These are phyloP conservation scores for Nannizziopsis barbatae DNA, from an alignment of 2,329 filamentous ascomycete genomes.

Conservation along the genomic window DNA sequence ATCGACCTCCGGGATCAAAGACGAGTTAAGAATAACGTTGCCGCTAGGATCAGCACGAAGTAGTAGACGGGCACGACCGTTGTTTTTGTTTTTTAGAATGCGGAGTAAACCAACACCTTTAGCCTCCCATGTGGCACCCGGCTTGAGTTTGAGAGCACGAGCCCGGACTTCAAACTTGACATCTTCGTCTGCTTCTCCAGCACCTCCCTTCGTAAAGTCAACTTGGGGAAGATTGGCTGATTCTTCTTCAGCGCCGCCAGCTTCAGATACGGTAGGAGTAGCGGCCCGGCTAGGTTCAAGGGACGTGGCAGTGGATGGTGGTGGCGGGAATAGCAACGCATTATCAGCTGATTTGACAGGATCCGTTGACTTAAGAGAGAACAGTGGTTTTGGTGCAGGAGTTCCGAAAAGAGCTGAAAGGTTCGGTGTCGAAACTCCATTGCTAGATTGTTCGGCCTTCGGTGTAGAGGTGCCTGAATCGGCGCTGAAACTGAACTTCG, in stretches of 20 bases:
- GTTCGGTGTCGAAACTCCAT: slow-evolving; percentile 5
- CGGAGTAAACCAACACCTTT: slow-evolving; percentile 62
- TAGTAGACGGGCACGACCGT: slow-evolving; percentile 55
- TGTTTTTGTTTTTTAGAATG: slow-evolving; percentile 61
- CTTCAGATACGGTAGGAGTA: slow-evolving; percentile 37
- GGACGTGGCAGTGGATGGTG: slow-evolving; percentile 25
- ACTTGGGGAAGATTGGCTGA: slow-evolving; percentile 54
- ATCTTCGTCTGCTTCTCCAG: slow-evolving; percentile 62
- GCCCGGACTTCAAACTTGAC: slow-evolving; percentile 58
- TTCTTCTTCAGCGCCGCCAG: slow-evolving; percentile 38
- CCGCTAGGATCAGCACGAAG: slow-evolving; percentile 66
- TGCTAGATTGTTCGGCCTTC: background rate
- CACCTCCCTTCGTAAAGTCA: slow-evolving; percentile 54
- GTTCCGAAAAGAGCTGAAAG: slow-evolving; percentile 9
- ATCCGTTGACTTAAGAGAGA: background rate
- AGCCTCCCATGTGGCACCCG: slow-evolving; percentile 49
- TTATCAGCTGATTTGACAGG: background rate
- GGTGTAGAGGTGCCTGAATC: slow-evolving; percentile 6
- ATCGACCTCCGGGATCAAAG: slow-evolving; percentile 48
- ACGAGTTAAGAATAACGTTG: slow-evolving; percentile 60
- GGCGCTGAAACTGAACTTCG: slow-evolving; percentile 5
- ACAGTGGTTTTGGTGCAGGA: background rate
- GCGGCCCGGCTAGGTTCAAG: slow-evolving; percentile 34
- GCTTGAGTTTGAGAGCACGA: slow-evolving; percentile 54
- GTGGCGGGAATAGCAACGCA: slow-evolving; percentile 5